Evolutionary conservation across 2,329 filamentous ascomycete genomes (phyloP), one percentile per base, ranked within the genome.

Genomic region (Bipolaris cookei): DNA sequence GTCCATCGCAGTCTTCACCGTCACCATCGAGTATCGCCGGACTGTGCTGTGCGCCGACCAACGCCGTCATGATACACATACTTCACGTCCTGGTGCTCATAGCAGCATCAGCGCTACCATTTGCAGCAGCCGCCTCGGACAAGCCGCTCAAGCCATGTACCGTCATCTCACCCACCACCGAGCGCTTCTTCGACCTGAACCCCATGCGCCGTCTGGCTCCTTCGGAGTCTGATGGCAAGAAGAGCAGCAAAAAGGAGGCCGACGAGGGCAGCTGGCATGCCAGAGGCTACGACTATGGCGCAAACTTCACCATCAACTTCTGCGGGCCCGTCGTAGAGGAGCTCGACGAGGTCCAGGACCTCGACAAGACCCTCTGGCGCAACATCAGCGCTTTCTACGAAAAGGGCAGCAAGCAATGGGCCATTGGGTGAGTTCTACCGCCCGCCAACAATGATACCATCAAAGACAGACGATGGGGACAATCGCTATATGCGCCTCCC

Each of bases 301-400:
- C 86, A 62, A 94, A 94, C 79, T 95, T 95, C 70, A 94, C 90
- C 1, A 73, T 94, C 68, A 95, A 95, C 77, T 88, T 95, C 66
- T 95, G 91, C 79, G 87, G 83, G 34, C 82, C 90, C 1, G 89
- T 93, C n/a, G 83, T 92, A 14, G 86, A 90, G 65, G 79, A 84
- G 14, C 80, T 90, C 18, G 79, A 83, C 41, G 80, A 86, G 60
- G 84, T 90, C 8, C 82, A 85, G 10, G 90, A 88, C n/a, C 75
- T 93, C 38, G 82, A 87, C 42, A 81, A 84, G 75, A 73, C 74
- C 53, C 68, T 81, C 45, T 91, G 87, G 87, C 80, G 80, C 76
- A 93, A 94, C 67, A 85, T 94, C 64, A 92, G 89, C 80, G 91
- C 90, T 18, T 93, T 88, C 71, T 95, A 94, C 72, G 82, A 84